Conservation (phyloP, 352 stramenopile species). For the Phytophthora sojae region DNA sequence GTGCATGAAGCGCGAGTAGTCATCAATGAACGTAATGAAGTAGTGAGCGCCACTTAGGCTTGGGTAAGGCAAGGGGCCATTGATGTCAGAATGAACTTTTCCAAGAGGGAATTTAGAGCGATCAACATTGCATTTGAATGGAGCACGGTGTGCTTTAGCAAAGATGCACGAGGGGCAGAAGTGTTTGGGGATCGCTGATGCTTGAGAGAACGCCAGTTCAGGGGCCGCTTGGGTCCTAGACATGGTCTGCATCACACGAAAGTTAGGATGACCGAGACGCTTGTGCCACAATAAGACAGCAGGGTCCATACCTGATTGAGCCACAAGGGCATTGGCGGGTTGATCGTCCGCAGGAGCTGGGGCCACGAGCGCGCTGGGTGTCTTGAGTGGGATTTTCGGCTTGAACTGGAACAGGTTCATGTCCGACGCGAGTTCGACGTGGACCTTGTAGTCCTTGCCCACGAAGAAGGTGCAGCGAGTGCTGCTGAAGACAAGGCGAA, state of each 20-base stretch:
- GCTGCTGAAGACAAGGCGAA: constrained; percentile 6
- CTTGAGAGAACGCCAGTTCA: constrained; percentile 14
- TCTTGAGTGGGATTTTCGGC: constrained; percentile 4
- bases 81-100: constrained; percentile 3
- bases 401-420: constrained; percentile 13
- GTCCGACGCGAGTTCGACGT: background rate
- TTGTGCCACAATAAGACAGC: constrained; percentile 14
- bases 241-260: constrained; percentile 18
- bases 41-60: constrained; percentile 10
- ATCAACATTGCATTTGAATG: constrained; percentile 11
- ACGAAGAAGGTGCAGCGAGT: constrained; percentile 5
- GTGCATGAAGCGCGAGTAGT: constrained; percentile 10
- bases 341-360: background rate
- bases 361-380: constrained; percentile 4
- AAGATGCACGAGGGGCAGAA: constrained; percentile 15
- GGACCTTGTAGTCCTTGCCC: constrained; percentile 3
- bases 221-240: constrained; percentile 5
- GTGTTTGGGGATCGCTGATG: constrained; percentile 7
- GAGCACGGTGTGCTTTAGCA: constrained; percentile 16
- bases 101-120: constrained; percentile 1
- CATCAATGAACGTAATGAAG: constrained; percentile 16
- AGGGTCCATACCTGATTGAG: constrained; percentile 17
- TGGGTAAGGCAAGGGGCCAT: constrained; percentile 12
- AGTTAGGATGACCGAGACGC: constrained; percentile 19
- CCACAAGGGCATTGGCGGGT: constrained; percentile 9